phyloP scores from a whole-genome alignment of 2,329 filamentous ascomycete genomes.

The Epichloe gansuensis region DNA sequence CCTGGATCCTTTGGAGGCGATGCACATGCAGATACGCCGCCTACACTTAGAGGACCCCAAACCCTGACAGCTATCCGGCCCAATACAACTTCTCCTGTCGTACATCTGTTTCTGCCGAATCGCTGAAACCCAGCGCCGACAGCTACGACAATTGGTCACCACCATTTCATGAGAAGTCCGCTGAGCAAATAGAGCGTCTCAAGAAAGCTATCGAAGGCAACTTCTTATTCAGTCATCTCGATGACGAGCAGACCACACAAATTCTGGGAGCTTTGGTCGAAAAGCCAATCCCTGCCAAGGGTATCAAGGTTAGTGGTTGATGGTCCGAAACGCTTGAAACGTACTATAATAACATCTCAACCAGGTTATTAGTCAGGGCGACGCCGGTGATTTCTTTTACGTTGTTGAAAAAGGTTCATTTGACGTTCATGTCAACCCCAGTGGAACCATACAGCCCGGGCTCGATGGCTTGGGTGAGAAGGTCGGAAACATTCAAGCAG shows the following conservation, averaged over 20 bases:
- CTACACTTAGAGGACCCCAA: slow-evolving; percentile 37
- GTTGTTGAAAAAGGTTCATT: slow-evolving; percentile 86
- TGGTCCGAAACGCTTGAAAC: neutral
- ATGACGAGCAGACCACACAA: slow-evolving; percentile 81
- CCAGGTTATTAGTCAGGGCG: slow-evolving; percentile 89
- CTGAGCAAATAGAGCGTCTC: slow-evolving; percentile 69
- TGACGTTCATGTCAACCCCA: slow-evolving; percentile 77
- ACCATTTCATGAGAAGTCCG: slow-evolving; percentile 70
- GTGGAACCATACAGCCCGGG: slow-evolving; percentile 67
- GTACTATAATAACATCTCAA: slow-evolving; percentile 12
- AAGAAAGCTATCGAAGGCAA: slow-evolving; percentile 75
- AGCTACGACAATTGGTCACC: slow-evolving; percentile 83
- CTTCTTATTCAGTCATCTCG: slow-evolving; percentile 87
- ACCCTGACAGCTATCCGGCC: slow-evolving; percentile 63
- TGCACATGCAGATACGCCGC: slow-evolving; percentile 32
- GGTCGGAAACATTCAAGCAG: slow-evolving; percentile 71
- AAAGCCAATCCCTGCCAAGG: slow-evolving; percentile 89
- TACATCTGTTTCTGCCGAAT: slow-evolving; percentile 94
- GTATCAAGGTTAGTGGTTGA: slow-evolving; percentile 46
- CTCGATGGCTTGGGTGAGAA: slow-evolving; percentile 70
- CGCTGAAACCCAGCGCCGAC: slow-evolving; percentile 76
- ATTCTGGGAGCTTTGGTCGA: slow-evolving; percentile 86
- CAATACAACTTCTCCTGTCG: slow-evolving; percentile 91
- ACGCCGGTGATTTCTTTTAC: slow-evolving; percentile 96
- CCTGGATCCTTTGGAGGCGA: slow-evolving; percentile 43